Conservation (phyloP, 2,329 filamentous ascomycete genomes). For the Calonectria fujianensis region DNA sequence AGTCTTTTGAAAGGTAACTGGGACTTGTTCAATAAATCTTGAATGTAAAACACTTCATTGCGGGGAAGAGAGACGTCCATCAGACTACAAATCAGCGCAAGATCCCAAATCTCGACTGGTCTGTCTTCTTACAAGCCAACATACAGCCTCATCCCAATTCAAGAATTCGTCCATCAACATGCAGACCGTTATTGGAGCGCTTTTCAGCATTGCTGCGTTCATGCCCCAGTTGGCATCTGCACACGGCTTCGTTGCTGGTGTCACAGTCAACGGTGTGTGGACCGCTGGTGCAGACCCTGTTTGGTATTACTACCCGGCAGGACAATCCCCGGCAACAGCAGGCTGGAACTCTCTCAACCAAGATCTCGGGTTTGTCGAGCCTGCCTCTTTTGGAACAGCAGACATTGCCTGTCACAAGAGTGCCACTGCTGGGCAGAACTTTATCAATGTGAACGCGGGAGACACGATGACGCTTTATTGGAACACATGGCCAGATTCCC, state of each 20-base stretch:
- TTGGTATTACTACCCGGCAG: slow-evolving; percentile 40
- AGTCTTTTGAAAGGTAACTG: background rate
- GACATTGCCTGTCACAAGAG: slow-evolving; percentile 69
- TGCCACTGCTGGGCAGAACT: slow-evolving; percentile 59
- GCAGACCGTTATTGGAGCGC: slow-evolving; percentile 2
- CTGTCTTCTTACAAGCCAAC: background rate
- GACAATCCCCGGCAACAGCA: slow-evolving; percentile 32
- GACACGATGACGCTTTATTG: slow-evolving; percentile 62
- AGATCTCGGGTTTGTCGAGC: slow-evolving; percentile 70
- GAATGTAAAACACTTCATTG: no score
- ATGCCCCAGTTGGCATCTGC: slow-evolving; percentile 37
- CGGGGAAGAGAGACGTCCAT: background rate
- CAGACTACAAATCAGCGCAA: background rate
- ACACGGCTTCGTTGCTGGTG: slow-evolving; percentile 42
- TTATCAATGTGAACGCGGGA: slow-evolving; percentile 62
- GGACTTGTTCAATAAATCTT: background rate
- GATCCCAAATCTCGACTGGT: background rate
- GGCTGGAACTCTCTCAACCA: slow-evolving; percentile 65
- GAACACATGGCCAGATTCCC: slow-evolving; percentile 64
- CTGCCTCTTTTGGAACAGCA: slow-evolving; percentile 58
- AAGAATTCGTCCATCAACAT: background rate
- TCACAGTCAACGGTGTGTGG: slow-evolving; percentile 43
- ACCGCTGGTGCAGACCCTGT: slow-evolving; percentile 40
- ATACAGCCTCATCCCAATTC: background rate
- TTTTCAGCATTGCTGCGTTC: slow-evolving; percentile 35